Evolutionary conservation across 352 stramenopile species (phyloP), one percentile per base, ranked within the genome.

Genomic region (Thalassiosira mediterranea): DNA sequence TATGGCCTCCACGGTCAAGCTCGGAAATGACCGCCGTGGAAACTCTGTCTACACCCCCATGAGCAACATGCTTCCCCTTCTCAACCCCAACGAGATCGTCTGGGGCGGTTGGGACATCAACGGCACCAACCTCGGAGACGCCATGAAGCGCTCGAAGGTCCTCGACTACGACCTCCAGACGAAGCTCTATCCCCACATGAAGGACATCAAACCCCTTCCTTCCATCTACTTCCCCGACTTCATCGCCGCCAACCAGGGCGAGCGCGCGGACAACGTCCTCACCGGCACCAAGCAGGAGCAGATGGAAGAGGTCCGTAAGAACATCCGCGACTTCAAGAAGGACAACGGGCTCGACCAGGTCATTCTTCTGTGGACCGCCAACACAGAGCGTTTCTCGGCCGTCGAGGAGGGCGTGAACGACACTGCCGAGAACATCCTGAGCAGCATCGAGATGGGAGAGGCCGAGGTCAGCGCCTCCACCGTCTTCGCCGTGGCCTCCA

Each of bases 81-180:
- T 98, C n/a, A 77, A 98, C 77, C 97, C 97, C 34, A 98, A 98
- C 82, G 95, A 99, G 61, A 85, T 99, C 61, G 96, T 99, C 31
- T 97, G 99, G 75, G 96, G 96, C 32, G 97, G 97, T 56, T 99
- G 97, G 97, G 97, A 99, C 81, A 99, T 99, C 76, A 98, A 95
- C 67, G 87, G 85, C 47, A 90, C 94, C 67, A 98, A 99, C 87
- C 78, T 99, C 44, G 97, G 92, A 1, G 96, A 98, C 40, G 95
- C 96, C 65, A 99, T 99, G 96, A 93, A 97, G 77, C 94, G 97
- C 63, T 92, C 96, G 15, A 79, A 94, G 64, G 97, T 99, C 49
- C 88, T 99, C 13, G 97, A 99, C 83, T 95, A 96, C 75, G 95
- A 98, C 80, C 88, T 99, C 58, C 97, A 99, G 90, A 92, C 95